Evolutionary conservation across 169 alveolate genomes (phyloP).

Genomic region (Fabrea salina): DNA sequence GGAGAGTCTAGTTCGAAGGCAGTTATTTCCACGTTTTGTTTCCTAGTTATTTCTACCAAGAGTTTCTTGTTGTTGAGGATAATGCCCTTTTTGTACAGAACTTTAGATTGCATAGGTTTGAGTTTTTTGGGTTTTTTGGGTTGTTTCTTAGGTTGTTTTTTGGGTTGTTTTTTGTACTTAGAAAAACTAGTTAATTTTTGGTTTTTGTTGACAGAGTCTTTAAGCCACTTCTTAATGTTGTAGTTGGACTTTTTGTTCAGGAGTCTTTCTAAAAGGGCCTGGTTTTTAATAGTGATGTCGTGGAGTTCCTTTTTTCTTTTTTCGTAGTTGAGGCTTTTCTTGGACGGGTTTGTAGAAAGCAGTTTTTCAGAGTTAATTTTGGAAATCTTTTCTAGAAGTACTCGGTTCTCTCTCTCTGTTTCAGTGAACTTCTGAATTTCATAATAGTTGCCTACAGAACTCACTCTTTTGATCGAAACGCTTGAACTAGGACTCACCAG

Average conservation of each 20-base stretch:
- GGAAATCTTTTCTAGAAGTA: constrained; percentile 53
- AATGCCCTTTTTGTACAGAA: constrained; percentile 51
- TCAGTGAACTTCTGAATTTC: constrained; percentile 50
- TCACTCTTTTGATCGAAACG: too few species aligned
- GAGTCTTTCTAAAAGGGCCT: constrained; percentile 27
- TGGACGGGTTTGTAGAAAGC: too few species aligned
- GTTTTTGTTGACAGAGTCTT: too few species aligned
- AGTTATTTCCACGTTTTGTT: constrained; percentile 43
- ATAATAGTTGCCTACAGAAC: too few species aligned
- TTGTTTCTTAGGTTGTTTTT: too few species aligned
- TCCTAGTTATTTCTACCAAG: constrained; percentile 54
- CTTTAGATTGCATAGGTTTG: constrained; percentile 45
- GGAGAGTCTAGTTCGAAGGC: constrained; percentile 64
- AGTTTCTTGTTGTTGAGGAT: constrained; percentile 46
- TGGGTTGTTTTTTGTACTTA: too few species aligned
- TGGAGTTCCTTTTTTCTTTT: neutral
- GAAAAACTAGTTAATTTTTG: too few species aligned
- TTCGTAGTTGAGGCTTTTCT: constrained; percentile 28
- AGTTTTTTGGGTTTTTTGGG: constrained; percentile 17
- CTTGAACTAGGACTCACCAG: too few species aligned
- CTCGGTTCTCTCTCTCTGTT: constrained; percentile 54
- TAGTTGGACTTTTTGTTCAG: neutral
- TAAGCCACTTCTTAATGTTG: neutral
- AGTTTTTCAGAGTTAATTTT: constrained; percentile 37
- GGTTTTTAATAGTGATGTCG: constrained; percentile 28